phyloP scores from a whole-genome alignment of 140 eudicot species.

The Erigeron philadelphicus region DNA sequence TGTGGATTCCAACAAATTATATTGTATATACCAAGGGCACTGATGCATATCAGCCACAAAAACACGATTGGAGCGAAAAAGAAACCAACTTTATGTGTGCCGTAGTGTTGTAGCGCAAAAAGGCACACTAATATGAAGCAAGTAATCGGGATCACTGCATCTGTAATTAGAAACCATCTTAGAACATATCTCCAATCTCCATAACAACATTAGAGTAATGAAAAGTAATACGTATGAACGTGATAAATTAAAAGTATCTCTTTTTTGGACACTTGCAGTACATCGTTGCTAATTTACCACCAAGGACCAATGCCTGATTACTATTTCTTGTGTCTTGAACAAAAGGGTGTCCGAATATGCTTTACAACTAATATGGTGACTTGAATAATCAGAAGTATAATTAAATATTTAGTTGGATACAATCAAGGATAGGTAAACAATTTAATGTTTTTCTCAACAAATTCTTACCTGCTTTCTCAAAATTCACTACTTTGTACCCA shows the following conservation, averaged over 20 bases:
- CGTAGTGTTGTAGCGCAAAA: constrained; percentile 87
- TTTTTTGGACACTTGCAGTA: not conserved
- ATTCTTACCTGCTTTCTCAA: too few species aligned
- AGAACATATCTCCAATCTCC: constrained; percentile 6
- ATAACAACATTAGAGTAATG: not conserved
- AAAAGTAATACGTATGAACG: not conserved
- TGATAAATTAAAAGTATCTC: not conserved
- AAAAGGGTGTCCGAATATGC: not conserved
- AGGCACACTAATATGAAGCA: constrained; percentile 78
- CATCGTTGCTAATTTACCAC: too few species aligned
- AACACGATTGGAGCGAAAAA: constrained; percentile 77
- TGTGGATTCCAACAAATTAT: constrained; percentile 72
- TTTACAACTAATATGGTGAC: too few species aligned
- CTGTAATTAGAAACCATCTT: constrained; percentile 40
- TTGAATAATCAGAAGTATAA: too few species aligned
- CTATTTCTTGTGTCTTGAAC: too few species aligned
- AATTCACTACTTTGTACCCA: not conserved
- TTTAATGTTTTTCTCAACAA: too few species aligned
- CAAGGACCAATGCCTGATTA: too few species aligned
- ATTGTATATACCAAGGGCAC: constrained; percentile 76
- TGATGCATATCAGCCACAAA: constrained; percentile 75
- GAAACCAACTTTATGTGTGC: constrained; percentile 91
- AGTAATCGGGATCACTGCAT: constrained; percentile 82
- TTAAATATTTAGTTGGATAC: too few species aligned
- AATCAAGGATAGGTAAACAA: too few species aligned